These are phyloP conservation scores for Pythium rhizo-oryzae DNA, from an alignment of 352 stramenopile species.

Conservation along the genomic window DNA sequence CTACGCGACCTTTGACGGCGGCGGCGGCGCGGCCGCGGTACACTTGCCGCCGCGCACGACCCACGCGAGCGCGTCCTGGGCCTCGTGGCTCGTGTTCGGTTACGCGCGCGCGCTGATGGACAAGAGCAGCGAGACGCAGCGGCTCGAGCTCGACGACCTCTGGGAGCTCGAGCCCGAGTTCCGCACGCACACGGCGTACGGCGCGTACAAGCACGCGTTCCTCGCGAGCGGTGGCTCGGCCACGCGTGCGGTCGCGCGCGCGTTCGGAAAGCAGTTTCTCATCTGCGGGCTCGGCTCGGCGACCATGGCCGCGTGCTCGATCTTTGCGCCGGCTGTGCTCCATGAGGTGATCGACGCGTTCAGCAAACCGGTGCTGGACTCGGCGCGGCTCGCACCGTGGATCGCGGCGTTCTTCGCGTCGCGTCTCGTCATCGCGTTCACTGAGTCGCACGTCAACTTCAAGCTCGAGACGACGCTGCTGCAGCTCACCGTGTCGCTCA, in stretches of 20 bases:
- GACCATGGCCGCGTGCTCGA: constrained; percentile 8
- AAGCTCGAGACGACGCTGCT: constrained; percentile 28
- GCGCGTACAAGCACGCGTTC: neutral
- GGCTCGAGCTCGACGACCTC: constrained; percentile 13
- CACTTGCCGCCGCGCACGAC: neutral
- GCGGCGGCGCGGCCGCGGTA: neutral
- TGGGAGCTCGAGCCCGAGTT: constrained; percentile 8
- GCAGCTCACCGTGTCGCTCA: constrained; percentile 28
- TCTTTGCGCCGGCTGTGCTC: constrained; percentile 29
- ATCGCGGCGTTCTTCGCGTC: constrained; percentile 32
- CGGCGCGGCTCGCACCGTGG: constrained; percentile 22
- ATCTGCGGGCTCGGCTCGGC: constrained; percentile 18
- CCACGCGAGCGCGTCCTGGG: constrained; percentile 13
- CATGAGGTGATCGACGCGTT: constrained; percentile 35
- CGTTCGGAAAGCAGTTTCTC: constrained; percentile 20
- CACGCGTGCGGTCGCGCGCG: neutral
- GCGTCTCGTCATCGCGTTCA: constrained; percentile 32
- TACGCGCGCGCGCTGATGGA: constrained; percentile 10
- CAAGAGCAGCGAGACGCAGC: neutral
- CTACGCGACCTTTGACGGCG: neutral
- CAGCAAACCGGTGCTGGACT: constrained; percentile 17
- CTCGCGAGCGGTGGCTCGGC: neutral
- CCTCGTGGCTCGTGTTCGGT: constrained; percentile 11
- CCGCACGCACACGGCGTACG: constrained; percentile 1
- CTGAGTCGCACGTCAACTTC: constrained; percentile 26